Conservation (phyloP, 108 stramenopile genomes). For the Aurantiochytrium sp. region DNA sequence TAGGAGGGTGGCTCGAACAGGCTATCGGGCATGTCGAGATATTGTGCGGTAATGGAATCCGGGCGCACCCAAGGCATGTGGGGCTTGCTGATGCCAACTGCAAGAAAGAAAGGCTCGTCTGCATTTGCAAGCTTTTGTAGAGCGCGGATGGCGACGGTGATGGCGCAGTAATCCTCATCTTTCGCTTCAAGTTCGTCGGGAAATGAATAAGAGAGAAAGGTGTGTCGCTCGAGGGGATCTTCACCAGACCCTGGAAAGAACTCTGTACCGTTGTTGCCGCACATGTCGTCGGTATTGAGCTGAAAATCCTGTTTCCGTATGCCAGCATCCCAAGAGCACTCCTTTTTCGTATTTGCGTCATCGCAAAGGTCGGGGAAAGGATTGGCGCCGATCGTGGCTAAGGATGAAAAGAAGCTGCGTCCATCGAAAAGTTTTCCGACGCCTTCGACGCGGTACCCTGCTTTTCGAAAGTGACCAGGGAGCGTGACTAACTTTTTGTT, state of each 20-base stretch:
- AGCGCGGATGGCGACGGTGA: neutral
- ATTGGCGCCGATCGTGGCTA: neutral
- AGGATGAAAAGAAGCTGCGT: neutral
- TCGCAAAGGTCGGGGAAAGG: neutral
- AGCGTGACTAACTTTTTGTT: neutral
- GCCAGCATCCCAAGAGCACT: neutral
- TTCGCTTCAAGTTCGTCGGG: neutral
- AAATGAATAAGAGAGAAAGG: neutral
- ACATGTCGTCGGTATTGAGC: neutral
- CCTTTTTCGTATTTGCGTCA: neutral
- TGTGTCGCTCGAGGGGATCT: neutral
- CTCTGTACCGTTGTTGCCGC: neutral
- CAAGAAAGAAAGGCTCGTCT: slow-evolving; percentile 12
- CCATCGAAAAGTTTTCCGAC: neutral
- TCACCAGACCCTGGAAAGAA: neutral
- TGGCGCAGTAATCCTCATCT: neutral
- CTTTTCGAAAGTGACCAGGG: neutral
- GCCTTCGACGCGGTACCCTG: neutral
- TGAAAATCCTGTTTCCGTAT: neutral
- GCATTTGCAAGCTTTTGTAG: neutral
- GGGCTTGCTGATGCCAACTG: slow-evolving; percentile 15
- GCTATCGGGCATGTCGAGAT: neutral
- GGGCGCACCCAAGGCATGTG: slow-evolving; percentile 10
- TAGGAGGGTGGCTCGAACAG: neutral
- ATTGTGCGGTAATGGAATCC: neutral